Base-by-base conservation (phyloP, 495 filamentous ascomycete genomes). In the Penicillium chermesinum region DNA sequence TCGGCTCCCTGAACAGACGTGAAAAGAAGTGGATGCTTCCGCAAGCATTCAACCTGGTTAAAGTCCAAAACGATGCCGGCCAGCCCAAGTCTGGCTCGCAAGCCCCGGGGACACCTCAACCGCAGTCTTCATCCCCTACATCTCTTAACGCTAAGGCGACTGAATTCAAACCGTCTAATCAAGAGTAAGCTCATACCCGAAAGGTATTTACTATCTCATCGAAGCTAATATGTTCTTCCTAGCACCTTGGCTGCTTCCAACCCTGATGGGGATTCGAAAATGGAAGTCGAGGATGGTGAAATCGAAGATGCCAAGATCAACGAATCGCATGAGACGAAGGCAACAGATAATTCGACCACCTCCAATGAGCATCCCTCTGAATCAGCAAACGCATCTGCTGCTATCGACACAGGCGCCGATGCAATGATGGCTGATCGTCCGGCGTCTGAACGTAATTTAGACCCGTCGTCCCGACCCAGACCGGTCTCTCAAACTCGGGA, bases 11-110 rank as follows among this genome's bases (percentile, higher is more conserved):
- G 33, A 88, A 87, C 65, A 84, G 79, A 53, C 72, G 86, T 33
- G 81, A 88, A 57, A 81, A 84, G 57, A 79, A 81, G 52, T 96
- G 89, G 93, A 75, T 96, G 38, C 77, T 94, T 56, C 86, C 89
- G 19, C 87, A 91, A 58, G 86, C 83, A 17, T 96, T 96, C 56
- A 69, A 58, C 25, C 17, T 67, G 33, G 53, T 63, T 27, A 55
- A 60, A 33, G 59, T 50, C 44, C 49, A 51, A 34, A 62, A 46
- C 54, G 62, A 52, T n/a, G 21, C 16, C 61, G 62, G 48, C 41
- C 69, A 57, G 41, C 36, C 50, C n/a, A 59, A 57, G 38, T 38
- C 55, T 50, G 55, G 50, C 7, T 44, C 44, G 39, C 46, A 58
- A 38, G 44, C 46, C 41, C 40, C 69, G 19, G 59, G 59, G n/a